These are phyloP conservation scores for Fusarium sp. DNA, from an alignment of 2,329 filamentous ascomycete genomes.

Conservation along the genomic window DNA sequence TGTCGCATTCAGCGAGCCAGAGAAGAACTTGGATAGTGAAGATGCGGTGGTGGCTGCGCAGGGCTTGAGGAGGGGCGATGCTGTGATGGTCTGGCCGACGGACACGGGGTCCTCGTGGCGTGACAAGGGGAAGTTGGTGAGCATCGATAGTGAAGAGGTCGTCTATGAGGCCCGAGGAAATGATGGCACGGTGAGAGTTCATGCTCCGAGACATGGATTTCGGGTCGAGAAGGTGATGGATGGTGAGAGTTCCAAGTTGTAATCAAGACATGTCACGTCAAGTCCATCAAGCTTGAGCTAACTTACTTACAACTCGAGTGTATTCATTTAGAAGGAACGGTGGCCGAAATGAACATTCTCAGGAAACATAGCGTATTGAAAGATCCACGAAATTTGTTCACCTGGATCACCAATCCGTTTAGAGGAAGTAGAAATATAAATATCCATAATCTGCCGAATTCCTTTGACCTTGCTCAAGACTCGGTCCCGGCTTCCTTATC, in stretches of 20 bases:
- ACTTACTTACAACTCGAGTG: no score
- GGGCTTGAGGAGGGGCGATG: slow-evolving; percentile 66
- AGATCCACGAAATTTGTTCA: no score
- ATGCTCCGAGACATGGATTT: slow-evolving; percentile 75
- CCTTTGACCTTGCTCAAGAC: no score
- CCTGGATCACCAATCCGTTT: no score
- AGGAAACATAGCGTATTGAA: no score
- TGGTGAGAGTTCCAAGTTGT: slow-evolving; percentile 23
- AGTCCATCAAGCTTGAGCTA: no score
- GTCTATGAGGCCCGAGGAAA: slow-evolving; percentile 68
- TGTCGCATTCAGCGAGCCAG: slow-evolving; percentile 63
- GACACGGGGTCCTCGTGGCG: slow-evolving; percentile 74
- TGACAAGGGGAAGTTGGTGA: slow-evolving; percentile 71
- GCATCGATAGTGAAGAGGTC: slow-evolving; percentile 68
- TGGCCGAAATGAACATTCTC: no score
- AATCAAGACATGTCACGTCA: no score
- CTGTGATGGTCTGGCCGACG: slow-evolving; percentile 73
- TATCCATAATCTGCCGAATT: no score
- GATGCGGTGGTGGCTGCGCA: slow-evolving; percentile 65
- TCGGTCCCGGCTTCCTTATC: no score
- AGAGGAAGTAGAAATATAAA: no score
- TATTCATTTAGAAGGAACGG: no score
- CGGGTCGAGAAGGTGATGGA: slow-evolving; percentile 62
- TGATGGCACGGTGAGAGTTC: slow-evolving; percentile 66
- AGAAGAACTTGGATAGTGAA: slow-evolving; percentile 60